Evolutionary conservation across 129 eudicot genomes (phyloP), one percentile per base, ranked within the genome.

Genomic region (Tagetes patula): DNA sequence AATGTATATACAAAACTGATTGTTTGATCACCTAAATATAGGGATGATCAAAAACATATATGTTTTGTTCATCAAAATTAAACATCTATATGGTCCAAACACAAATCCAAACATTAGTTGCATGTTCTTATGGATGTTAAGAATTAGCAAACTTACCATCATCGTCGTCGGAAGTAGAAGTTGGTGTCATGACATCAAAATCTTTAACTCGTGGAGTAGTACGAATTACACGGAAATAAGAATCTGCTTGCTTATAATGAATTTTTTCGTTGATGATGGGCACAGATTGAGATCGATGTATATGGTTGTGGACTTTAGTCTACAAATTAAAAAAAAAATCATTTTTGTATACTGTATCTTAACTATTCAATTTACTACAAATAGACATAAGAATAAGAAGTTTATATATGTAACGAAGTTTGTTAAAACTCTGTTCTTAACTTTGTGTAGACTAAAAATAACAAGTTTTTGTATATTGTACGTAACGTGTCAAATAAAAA

Each of bases 171-270:
- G 67, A 12, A 76, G 54, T 62, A 53, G 82, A 40, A 12, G 54
- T 68, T 33, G 85, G 36, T 9, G 43, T 56, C 37, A 30, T 60
- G 37, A 83, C 46, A 60, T 83, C 84, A 30, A 61, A 65, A 41
- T 83, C 90, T 82, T 78, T 89, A 58, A 30, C 74, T 39, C 67
- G 75, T 45, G 96, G 83, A 66, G 79, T 80, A 60, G 96, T 73
- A 54, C 93, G 91, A 52, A 92, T 72, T 42, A 92, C 96, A n/a
- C 96, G 96, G 50, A 92, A 81, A 80, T 83, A 92, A 7, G 96
- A 79, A 73, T 88, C 89, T 56, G 45, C 59, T 67, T 75, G 85
- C 71, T 77, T 81, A 4, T 80, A 37, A 60, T 77, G 73, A 42
- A 74, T 73, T 8, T 71, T 85, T 49, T 87, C 91, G 56, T 82